Percentiles rank a stretch among this genome's conserved stretches.
phyloP scores from a whole-genome alignment of 441 rosid species.

The Arabidopsis hybrid region DNA sequence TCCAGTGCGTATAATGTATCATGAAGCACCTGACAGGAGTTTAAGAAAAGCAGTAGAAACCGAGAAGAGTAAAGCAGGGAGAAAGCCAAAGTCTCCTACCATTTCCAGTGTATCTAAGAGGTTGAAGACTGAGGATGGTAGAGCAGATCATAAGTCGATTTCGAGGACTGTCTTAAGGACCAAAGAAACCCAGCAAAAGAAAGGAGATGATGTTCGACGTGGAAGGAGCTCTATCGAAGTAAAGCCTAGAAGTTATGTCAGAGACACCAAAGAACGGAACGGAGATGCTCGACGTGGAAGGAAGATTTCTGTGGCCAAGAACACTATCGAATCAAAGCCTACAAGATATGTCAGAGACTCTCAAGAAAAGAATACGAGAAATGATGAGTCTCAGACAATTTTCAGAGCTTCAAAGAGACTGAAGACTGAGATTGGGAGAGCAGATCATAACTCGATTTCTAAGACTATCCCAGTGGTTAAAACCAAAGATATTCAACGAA shows the following conservation, averaged over 20 bases:
- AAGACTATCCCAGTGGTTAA: slow-evolving; percentile 1
- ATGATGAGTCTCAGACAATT: slow-evolving; percentile 4
- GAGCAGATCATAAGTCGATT: background rate
- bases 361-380: slow-evolving; percentile 1
- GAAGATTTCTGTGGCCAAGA: slow-evolving; percentile 9
- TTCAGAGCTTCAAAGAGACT: slow-evolving; percentile 28
- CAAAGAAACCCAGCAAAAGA: slow-evolving; percentile 12
- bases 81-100: slow-evolving; percentile 11
- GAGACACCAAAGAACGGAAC: slow-evolving; percentile 5
- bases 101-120: slow-evolving; percentile 17
- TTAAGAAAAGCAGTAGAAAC: background rate
- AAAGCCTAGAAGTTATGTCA: slow-evolving; percentile 1
- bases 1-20: slow-evolving; percentile 33
- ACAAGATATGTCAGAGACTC: slow-evolving; percentile 9
- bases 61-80: slow-evolving; percentile 15
- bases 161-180: background rate
- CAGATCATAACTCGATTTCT: slow-evolving; percentile 4
- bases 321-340: background rate
- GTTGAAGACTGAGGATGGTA: slow-evolving; percentile 21
- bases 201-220: slow-evolving; percentile 2
- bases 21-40: slow-evolving; percentile 2
- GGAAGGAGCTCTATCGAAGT: background rate
- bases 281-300: slow-evolving; percentile 1
- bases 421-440: slow-evolving; percentile 28
- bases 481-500: slow-evolving; percentile 12